Evolutionary conservation across 345 rosid species (phyloP).

Genomic region (Mallotus nudiflorus): DNA sequence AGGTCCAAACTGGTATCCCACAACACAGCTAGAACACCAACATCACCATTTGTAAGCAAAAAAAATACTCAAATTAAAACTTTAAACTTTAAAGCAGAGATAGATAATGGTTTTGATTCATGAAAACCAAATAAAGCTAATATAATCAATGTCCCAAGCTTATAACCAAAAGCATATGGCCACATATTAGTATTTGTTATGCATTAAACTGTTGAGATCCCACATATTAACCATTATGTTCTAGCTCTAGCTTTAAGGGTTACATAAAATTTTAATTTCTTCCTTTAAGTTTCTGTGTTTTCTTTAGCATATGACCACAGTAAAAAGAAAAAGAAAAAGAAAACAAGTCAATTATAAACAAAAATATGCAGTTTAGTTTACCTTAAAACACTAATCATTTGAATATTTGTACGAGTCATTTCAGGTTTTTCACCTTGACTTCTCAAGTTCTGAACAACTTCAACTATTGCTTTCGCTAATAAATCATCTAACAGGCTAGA

Average conservation of each 20-base stretch:
- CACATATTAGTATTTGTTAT: background rate
- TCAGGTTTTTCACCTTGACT: conserved; percentile 74
- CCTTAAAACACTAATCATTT: conserved; percentile 98
- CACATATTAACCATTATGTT: background rate
- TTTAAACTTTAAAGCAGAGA: background rate
- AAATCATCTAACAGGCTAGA: conserved; percentile 95
- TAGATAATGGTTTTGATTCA: background rate
- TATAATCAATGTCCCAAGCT: background rate
- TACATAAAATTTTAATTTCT: background rate
- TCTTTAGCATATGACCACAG: conserved; percentile 6
- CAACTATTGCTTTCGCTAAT: conserved; percentile 71
- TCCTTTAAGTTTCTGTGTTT: background rate
- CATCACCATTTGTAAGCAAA: conserved; percentile 22
- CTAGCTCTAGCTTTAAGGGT: background rate
- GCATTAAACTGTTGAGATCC: background rate
- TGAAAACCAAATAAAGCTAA: background rate
- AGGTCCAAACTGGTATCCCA: conserved; percentile 97
- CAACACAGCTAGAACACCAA: conserved; percentile 73
- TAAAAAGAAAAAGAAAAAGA: conserved; percentile 1
- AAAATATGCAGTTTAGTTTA: conserved; percentile 24
- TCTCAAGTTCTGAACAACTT: conserved; percentile 71
- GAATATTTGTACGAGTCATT: conserved; percentile 91
- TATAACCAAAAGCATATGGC: background rate
- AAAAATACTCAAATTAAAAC: background rate
- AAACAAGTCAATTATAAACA: background rate